phyloP scores from a whole-genome alignment of 345 rosid species.

The Eutrema yunnanense region DNA sequence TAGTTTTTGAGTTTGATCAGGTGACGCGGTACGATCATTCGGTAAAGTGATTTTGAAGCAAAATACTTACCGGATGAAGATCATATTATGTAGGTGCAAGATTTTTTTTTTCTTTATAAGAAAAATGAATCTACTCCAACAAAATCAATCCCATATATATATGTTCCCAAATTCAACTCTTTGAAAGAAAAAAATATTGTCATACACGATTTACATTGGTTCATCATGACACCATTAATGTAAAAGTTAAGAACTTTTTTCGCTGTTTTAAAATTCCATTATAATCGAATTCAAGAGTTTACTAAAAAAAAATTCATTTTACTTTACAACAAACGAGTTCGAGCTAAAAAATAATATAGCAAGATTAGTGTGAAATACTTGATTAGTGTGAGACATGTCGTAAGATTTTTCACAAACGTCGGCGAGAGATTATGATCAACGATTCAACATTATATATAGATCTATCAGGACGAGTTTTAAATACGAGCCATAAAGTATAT shows the following conservation, averaged over 20 bases:
- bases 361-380: neutral
- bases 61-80: neutral
- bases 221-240: neutral
- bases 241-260: neutral
- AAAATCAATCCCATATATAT: neutral
- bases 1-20: neutral
- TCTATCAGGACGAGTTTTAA: neutral
- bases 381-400: neutral
- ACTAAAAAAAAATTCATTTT: neutral
- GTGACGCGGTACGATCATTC: neutral
- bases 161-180: neutral
- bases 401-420: neutral
- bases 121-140: neutral
- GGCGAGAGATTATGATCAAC: neutral
- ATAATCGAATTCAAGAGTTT: neutral
- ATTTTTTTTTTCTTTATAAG: neutral
- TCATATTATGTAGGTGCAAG: neutral
- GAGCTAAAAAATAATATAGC: neutral
- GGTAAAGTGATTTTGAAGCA: conserved; percentile 14
- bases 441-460: neutral
- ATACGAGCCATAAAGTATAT: neutral
- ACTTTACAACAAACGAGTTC: neutral
- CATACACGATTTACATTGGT: neutral
- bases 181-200: neutral
- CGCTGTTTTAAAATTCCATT: neutral